Conservation (phyloP, 495 filamentous ascomycete genomes). For the Elasticomyces elasticus region DNA sequence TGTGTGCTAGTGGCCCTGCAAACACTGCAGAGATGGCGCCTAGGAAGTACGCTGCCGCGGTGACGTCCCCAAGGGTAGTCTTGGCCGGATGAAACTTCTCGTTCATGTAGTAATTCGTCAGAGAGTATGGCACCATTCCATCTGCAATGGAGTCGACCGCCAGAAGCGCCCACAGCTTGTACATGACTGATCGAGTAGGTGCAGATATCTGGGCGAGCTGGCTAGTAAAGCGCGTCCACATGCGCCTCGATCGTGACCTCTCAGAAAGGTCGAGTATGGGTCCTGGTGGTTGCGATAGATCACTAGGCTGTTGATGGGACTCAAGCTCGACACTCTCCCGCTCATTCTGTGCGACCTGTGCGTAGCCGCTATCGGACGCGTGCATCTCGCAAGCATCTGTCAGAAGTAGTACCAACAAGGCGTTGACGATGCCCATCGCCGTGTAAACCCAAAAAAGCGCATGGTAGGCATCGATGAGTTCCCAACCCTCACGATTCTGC, state of each 20-base stretch:
- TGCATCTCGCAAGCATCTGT: constrained; percentile 49
- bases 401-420: constrained; percentile 48
- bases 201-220: constrained; percentile 15
- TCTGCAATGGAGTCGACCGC: constrained; percentile 69
- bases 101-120: constrained; percentile 48
- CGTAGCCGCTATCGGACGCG: background rate
- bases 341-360: constrained; percentile 16
- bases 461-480: constrained; percentile 50
- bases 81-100: constrained; percentile 62
- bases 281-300: background rate
- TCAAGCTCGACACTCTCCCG: background rate
- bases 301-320: background rate
- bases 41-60: constrained; percentile 56
- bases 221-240: background rate
- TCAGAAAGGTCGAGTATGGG: background rate
- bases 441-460: constrained; percentile 62
- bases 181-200: constrained; percentile 17
- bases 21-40: constrained; percentile 59
- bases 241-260: background rate
- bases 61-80: constrained; percentile 60
- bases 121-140: constrained; percentile 55
- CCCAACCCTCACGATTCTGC: constrained; percentile 40
- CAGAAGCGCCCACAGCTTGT: constrained; percentile 58
- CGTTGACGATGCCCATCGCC: constrained; percentile 56
- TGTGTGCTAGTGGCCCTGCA: constrained; percentile 62